A percentile compares a stretch with the other conserved stretches of the same genome.
These are phyloP conservation scores for Aegilops speltoides DNA, from an alignment of 176 grass and related monocot genomes.

Conservation along the genomic window DNA sequence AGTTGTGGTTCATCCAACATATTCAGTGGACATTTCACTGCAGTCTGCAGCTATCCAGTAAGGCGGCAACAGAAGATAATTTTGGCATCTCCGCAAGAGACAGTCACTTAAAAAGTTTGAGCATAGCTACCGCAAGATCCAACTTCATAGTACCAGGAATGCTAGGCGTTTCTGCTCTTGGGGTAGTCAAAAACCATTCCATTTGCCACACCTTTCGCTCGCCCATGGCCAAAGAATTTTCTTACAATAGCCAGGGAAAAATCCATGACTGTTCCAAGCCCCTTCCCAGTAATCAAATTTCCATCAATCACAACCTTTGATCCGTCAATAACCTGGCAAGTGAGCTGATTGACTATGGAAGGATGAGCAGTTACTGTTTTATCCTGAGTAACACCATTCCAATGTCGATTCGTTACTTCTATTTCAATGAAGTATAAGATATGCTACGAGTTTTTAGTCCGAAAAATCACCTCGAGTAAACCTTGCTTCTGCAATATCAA, in stretches of 20 bases:
- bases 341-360: constrained; percentile 43
- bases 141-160: not conserved
- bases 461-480: constrained; percentile 76
- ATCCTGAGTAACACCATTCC: constrained; percentile 36
- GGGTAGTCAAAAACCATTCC: constrained; percentile 86
- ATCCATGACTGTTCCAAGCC: constrained; percentile 61
- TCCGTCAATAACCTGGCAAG: constrained; percentile 42
- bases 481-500: constrained; percentile 71
- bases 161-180: constrained; percentile 36
- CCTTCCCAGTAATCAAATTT: constrained; percentile 76
- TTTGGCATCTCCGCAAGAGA: constrained; percentile 16
- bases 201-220: constrained; percentile 76
- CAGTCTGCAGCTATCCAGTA: not conserved
- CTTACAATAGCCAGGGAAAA: constrained; percentile 65
- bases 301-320: constrained; percentile 77
- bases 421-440: constrained; percentile 25
- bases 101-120: not conserved
- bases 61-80: not conserved
- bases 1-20: constrained; percentile 22
- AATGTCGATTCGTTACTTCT: constrained; percentile 18
- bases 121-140: constrained; percentile 18
- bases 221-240: constrained; percentile 71
- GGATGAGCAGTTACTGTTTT: constrained; percentile 66
- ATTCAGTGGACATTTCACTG: constrained; percentile 27
- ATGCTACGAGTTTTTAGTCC: not conserved